Evolutionary conservation across 306 rosid species (phyloP).

Genomic region (Acacia melanoxylon): DNA sequence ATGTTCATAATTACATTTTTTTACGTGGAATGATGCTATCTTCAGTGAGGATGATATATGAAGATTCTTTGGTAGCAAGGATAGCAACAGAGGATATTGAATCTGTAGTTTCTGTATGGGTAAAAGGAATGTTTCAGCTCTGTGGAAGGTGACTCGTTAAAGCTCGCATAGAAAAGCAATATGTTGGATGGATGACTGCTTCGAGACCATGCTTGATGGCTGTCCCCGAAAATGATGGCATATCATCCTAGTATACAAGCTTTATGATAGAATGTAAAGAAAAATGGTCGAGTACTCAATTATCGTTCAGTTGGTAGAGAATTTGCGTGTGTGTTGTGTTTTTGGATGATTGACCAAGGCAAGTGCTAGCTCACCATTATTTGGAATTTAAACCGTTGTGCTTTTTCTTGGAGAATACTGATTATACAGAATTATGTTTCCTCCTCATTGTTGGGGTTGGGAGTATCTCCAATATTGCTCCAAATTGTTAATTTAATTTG

Average conservation of each 20-base stretch:
- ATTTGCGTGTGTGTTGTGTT: neutral
- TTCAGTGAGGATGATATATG: neutral
- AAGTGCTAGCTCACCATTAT: neutral
- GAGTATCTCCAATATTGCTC: neutral
- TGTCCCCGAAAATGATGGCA: neutral
- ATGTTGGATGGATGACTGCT: neutral
- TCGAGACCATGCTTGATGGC: neutral
- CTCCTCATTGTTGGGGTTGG: neutral
- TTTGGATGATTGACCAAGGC: neutral
- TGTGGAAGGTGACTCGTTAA: neutral
- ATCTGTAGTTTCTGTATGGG: neutral
- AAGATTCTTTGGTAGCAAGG: slow-evolving; percentile 17
- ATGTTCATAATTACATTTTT: neutral
- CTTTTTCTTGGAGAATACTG: neutral
- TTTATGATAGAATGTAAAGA: slow-evolving; percentile 3
- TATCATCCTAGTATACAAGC: slow-evolving; percentile 11
- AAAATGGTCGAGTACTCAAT: neutral
- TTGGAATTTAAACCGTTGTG: neutral
- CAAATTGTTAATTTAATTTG: neutral
- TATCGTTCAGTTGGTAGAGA: slow-evolving; percentile 4
- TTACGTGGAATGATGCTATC: neutral
- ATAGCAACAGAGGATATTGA: neutral
- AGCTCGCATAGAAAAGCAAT: neutral
- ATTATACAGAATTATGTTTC: neutral
- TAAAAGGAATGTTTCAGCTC: slow-evolving; percentile 8